Conservation (phyloP, 164 flowering plant genomes). For the Liriodendron chinense region DNA sequence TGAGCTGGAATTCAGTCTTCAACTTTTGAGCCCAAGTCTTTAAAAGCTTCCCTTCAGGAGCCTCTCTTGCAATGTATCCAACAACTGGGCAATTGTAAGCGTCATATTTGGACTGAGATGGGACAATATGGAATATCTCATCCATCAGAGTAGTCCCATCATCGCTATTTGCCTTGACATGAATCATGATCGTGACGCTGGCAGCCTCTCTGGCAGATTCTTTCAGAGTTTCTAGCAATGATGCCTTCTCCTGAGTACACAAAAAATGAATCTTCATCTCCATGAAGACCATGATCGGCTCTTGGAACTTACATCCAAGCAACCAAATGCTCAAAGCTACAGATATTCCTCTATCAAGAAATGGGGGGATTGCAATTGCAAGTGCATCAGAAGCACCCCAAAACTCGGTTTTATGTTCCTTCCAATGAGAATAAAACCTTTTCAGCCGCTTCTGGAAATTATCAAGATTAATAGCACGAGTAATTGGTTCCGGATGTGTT, state of each 20-base stretch:
- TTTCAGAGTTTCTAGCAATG: conserved; percentile 51
- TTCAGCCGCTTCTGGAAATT: conserved; percentile 49
- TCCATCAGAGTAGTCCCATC: conserved; percentile 58
- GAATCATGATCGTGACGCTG: conserved; percentile 53
- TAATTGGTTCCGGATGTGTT: conserved; percentile 13
- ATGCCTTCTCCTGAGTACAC: conserved; percentile 72
- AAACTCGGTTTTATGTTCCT: conserved; percentile 31
- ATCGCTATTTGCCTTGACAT: conserved; percentile 64
- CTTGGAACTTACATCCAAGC: conserved; percentile 81
- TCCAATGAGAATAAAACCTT: conserved; percentile 62
- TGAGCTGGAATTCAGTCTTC: too few relatives aligned
- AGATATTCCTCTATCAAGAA: conserved; percentile 66
- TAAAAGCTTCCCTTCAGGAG: too few relatives aligned
- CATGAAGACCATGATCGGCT: conserved; percentile 73
- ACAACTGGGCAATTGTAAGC: too few relatives aligned
- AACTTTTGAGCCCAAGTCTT: too few relatives aligned
- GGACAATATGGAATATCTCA: conserved; percentile 32
- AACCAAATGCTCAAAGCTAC: conserved; percentile 76
- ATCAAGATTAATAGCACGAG: conserved; percentile 34
- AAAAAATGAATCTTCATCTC: conserved; percentile 63
- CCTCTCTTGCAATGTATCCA: too few relatives aligned
- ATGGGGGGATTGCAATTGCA: conserved; percentile 66
- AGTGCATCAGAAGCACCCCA: conserved; percentile 60
- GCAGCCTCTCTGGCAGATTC: conserved; percentile 45
- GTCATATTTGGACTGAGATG: conserved; percentile 27